Conservation (phyloP, 169 alveolate species). For the Babesia caballi region DNA sequence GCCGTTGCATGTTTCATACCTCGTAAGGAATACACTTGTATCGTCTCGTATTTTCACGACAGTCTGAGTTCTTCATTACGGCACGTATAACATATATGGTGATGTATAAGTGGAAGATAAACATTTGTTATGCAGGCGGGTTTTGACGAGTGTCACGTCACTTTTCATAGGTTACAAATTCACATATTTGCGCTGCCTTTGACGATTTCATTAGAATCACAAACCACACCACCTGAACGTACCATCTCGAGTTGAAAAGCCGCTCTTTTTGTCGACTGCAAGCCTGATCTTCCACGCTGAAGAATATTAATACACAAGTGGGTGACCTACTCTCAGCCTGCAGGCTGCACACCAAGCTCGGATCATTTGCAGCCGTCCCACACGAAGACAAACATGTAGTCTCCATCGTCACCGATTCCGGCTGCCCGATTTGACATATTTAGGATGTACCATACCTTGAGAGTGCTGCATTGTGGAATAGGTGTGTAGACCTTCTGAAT, state of each 20-base stretch:
- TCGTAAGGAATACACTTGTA: constrained; percentile 51
- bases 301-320: background rate
- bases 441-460: constrained; percentile 3
- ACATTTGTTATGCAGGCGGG: no score
- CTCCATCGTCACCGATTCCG: constrained; percentile 58
- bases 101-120: no score
- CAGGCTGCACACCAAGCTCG: constrained; percentile 50
- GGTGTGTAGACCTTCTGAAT: constrained; percentile 38
- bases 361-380: constrained; percentile 14
- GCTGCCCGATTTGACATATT: constrained; percentile 2
- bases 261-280: constrained; percentile 30
- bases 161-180: no score
- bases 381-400: constrained; percentile 55
- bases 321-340: constrained; percentile 60
- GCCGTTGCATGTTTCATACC: background rate
- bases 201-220: no score
- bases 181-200: no score
- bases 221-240: no score
- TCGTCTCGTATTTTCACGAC: constrained; percentile 19
- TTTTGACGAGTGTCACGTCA: no score
- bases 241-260: constrained; percentile 18
- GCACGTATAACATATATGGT: no score
- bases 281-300: constrained; percentile 66
- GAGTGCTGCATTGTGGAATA: constrained; percentile 40
- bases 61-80: no score